Conservation (phyloP, 352 stramenopile genomes). For the Phytophthora pisi region DNA sequence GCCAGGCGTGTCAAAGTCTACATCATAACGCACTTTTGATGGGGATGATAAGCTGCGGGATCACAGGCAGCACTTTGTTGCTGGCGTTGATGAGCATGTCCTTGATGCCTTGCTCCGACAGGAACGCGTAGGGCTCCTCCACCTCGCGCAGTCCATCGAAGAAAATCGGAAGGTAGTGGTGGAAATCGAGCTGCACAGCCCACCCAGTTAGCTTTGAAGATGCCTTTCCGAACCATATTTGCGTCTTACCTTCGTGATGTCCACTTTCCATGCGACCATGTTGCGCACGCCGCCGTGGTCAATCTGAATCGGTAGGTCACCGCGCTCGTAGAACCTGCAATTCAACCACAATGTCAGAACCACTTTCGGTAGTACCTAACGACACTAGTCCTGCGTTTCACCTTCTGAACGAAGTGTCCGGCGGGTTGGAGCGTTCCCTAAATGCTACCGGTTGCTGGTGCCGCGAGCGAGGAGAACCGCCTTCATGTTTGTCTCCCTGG, state of each 20-base stretch:
- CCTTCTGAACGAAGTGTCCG: conserved; percentile 84
- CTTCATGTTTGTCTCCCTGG: conserved; percentile 44
- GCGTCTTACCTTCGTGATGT: conserved; percentile 86
- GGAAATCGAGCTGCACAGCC: conserved; percentile 92
- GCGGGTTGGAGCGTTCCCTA: conserved; percentile 93
- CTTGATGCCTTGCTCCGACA: conserved; percentile 96
- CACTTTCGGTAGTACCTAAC: background rate
- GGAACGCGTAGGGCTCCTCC: conserved; percentile 96
- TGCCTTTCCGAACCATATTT: too few species aligned
- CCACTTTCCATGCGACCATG: conserved; percentile 97
- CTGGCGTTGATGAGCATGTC: conserved; percentile 97
- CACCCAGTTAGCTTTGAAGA: too few species aligned
- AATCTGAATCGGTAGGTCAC: conserved; percentile 97
- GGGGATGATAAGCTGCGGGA: conserved; percentile 98
- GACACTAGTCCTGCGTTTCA: background rate
- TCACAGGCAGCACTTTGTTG: conserved; percentile 96
- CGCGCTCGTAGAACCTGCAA: conserved; percentile 90
- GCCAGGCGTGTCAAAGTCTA: background rate
- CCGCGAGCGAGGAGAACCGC: conserved; percentile 52
- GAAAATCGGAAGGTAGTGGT: conserved; percentile 99
- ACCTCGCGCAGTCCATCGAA: conserved; percentile 97
- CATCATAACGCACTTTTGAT: conserved; percentile 91
- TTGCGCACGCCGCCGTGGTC: conserved; percentile 96
- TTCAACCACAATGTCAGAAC: background rate
- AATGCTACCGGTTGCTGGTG: conserved; percentile 83